phyloP scores from a whole-genome alignment of 805 yeast species.

The Scheffersomyces coipomensis region DNA sequence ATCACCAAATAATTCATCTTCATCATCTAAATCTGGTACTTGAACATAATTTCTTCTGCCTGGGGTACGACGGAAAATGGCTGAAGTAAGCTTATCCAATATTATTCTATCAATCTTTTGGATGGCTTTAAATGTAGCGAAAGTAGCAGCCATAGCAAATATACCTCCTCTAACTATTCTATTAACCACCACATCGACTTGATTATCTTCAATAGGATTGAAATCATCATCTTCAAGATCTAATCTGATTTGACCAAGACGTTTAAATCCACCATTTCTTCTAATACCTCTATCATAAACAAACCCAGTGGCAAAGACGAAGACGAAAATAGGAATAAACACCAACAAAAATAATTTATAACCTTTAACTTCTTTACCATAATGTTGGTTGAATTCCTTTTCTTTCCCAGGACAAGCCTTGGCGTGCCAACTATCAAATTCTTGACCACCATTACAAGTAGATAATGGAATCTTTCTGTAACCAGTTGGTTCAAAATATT shows the following conservation, averaged over 20 bases:
- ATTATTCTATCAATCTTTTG: slow-evolving; percentile 31
- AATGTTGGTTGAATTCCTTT: slow-evolving; percentile 54
- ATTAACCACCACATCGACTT: slow-evolving; percentile 59
- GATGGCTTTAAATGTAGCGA: slow-evolving; percentile 33
- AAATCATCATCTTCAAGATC: slow-evolving; percentile 63
- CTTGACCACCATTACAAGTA: slow-evolving; percentile 80
- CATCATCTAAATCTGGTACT: slow-evolving; percentile 38
- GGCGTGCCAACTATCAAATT: slow-evolving; percentile 62
- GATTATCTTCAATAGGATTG: slow-evolving; percentile 61
- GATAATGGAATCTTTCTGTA: slow-evolving; percentile 83
- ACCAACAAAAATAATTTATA: slow-evolving; percentile 52
- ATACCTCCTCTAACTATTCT: slow-evolving; percentile 59
- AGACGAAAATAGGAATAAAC: slow-evolving; percentile 55
- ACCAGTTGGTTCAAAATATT: slow-evolving; percentile 88
- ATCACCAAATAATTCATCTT: slow-evolving; percentile 40
- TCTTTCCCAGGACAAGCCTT: slow-evolving; percentile 89
- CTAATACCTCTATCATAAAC: slow-evolving; percentile 80
- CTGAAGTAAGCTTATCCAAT: slow-evolving; percentile 27
- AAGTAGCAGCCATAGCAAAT: slow-evolving; percentile 37
- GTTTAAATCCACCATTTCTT: slow-evolving; percentile 70
- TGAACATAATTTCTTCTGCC: slow-evolving; percentile 40
- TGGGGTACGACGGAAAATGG: slow-evolving; percentile 34
- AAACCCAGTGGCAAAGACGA: slow-evolving; percentile 56
- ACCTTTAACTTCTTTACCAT: slow-evolving; percentile 55
- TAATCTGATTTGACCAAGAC: slow-evolving; percentile 83